Evolutionary conservation across 2,329 filamentous ascomycete genomes (phyloP), one percentile per base, ranked within the genome.

Genomic region (Diaporthe velutina): DNA sequence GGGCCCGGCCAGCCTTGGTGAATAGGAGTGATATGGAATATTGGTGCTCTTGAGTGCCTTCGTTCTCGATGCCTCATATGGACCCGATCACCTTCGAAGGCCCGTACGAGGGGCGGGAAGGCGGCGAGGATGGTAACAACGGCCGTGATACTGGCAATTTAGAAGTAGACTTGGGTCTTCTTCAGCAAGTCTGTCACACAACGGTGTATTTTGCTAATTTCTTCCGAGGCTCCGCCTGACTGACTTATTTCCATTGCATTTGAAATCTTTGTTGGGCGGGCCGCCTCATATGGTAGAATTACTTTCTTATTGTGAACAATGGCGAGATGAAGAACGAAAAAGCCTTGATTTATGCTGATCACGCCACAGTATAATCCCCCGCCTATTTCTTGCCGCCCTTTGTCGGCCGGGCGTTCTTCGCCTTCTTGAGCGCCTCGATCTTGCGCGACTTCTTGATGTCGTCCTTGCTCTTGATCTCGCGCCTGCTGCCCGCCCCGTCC

Each of bases 321-420:
- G 45, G 33, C 30, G 33, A 28, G 22, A 67, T 38, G 17, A 67
- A 52, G 60, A 48, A 50, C 13, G 42, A 50, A n/a, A 38, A 38
- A 5, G 10, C 10, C n/a, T 52, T 25, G 19, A 38, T 40, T 7
- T n/a, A 4, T 15, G 48, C 33, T 40, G 64, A 30, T 19, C 48
- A 54, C 33, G 3, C 17, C 2, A 8, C 15, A 54, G n/a, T 8
- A 40, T 5, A 9, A 22, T 5, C 48, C 1, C 13, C 2, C 17
- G 15, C 2, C 45, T 50, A 76, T 40, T 40, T 77, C 67, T 76
- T 78, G 45, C 71, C 61, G 2, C 72, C 95, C 85, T 89, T 93
- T 54, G 89, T 82, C 10, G 95, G 95, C 80, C 96, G 88, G 12
- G 94, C 96, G 83, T 98, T 98, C 91, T 99, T 98, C 81, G 93